Evolutionary conservation across 345 rosid species (phyloP).

Genomic region (Toxicodendron radicans): DNA sequence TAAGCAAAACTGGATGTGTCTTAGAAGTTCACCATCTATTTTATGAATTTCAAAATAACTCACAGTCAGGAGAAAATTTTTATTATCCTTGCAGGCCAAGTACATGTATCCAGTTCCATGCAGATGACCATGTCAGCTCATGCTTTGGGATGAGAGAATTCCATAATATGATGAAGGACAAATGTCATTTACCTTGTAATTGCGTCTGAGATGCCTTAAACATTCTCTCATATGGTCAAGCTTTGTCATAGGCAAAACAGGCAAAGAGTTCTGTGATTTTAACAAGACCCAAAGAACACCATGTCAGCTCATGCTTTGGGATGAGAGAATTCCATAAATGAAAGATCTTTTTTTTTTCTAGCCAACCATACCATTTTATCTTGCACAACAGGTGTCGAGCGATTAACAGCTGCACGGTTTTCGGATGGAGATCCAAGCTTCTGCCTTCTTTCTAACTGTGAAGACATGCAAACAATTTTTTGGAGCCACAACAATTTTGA

Average conservation of each 20-base stretch:
- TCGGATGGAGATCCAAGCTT: constrained; percentile 43
- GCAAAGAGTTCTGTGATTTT: constrained; percentile 36
- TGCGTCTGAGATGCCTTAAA: constrained; percentile 62
- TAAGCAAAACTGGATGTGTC: not conserved
- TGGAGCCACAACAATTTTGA: not conserved
- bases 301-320: constrained; percentile 13
- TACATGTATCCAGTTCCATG: not conserved
- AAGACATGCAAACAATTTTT: constrained; percentile 3
- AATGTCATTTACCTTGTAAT: constrained; percentile 46
- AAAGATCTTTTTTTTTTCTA: not conserved
- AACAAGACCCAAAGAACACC: constrained; percentile 8
- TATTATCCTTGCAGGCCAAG: not conserved
- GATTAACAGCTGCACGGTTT: constrained; percentile 18
- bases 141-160: not conserved
- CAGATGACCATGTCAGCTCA: constrained; percentile 5
- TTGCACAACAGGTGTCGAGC: constrained; percentile 22
- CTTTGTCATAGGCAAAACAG: constrained; percentile 25
- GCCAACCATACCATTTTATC: constrained; percentile 31
- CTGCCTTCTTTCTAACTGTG: constrained; percentile 61
- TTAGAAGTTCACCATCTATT: not conserved
- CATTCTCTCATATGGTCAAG: constrained; percentile 65
- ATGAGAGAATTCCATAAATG: not conserved
- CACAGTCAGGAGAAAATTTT: not conserved
- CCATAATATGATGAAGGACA: not conserved
- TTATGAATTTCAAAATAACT: not conserved